Evolutionary conservation across 2,329 filamentous ascomycete genomes (phyloP), one percentile per base, ranked within the genome.

Genomic region (Pyrenochaeta sp.): DNA sequence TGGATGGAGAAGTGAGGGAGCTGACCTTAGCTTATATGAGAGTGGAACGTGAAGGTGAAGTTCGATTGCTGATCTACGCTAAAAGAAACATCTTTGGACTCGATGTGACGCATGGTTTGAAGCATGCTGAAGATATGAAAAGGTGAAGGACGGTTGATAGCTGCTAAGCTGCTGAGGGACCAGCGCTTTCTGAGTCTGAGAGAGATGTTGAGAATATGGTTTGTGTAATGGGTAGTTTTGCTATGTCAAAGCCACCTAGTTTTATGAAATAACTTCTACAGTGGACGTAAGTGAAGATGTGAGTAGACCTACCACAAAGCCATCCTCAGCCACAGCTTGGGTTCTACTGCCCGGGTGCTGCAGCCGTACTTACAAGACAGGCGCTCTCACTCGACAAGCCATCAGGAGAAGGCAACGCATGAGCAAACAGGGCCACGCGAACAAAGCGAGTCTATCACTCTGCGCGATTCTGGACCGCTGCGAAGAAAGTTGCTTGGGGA

Each of bases 41-140:
- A 0, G 10, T 12, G 42, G 27, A 10, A 52, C 36, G 39, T 58
- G 52, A 56, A 64, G 58, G 56, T 66, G 52, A 64, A 48, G 48
- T 28, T 43, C n/a, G 44, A 25, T 37, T 22, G 48, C 22, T 50
- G 34, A 10, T 13, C 19, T 6, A 13, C 27, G 3, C 32, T 24
- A 42, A 44, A 13, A 25, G 28, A 46, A 25, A 32, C n/a, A 13
- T 52, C 32, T 8, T n/a, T 44, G 22, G 27, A 57, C n/a, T 54
- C 36, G 30, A 48, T 3, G 52, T 58, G 42, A 61, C 50, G 40
- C 47, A 43, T 39, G 12, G 39, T 40, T 39, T 24, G 40, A n/a
- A 12, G n/a, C 12, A 22, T n/a, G 34, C 10, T 12, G 10, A 32
- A 28, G 43, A 42, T 27, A 50, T 53, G 32, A n/a, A 27, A 36